Base-by-base conservation (phyloP, 2,329 filamentous ascomycete species). In the Xylaria sp. region DNA sequence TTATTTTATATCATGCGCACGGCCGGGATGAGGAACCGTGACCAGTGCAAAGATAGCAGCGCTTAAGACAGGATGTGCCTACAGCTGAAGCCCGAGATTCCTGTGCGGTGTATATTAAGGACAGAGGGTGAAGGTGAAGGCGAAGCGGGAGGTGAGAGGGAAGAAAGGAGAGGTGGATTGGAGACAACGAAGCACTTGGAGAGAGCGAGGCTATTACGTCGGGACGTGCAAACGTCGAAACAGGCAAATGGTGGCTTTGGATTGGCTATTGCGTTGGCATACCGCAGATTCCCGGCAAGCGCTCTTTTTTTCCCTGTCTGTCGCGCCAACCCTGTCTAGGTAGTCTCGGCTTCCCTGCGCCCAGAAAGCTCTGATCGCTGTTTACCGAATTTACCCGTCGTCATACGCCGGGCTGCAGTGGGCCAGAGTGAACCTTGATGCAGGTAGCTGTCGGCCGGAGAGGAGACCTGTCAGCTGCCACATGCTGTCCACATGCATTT, bases 311-410 rank as follows among this genome's bases (percentile, higher is more conserved):
- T 63, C 55, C 55, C 39, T 50, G 50, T 54, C 51, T 44, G 68
- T 64, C 41, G 34, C 32, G 56, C 66, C 54, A 41, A 59, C 46
- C 62, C 54, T 41, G 54, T 25, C 32, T 58, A 32, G 20, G 44
- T 59, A 20, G 44, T 59, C 23, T 46, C 55, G 55, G 55, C 55
- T 48, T n/a, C 15, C 34, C 63, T 41, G 25, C 9, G 23, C 5
- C 39, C 13, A 46, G 32, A 44, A 20, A 48, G 56, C 34, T 68
- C 63, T 46, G 51, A 39, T 12, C 46, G 56, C 18, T 10, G 39
- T 39, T 25, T 37, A 63, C 61, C 70, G 69, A 69, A 71, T 72
- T 70, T 71, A 72, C 69, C 68, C 70, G 70, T 60, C 62, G 48
- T 70, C 56, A 60, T 70, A 55, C 50, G 34, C 28, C 46, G 10